phyloP scores from a whole-genome alignment of 1,284 basidiomycete genomes.

The Boletus hoseneyae region DNA sequence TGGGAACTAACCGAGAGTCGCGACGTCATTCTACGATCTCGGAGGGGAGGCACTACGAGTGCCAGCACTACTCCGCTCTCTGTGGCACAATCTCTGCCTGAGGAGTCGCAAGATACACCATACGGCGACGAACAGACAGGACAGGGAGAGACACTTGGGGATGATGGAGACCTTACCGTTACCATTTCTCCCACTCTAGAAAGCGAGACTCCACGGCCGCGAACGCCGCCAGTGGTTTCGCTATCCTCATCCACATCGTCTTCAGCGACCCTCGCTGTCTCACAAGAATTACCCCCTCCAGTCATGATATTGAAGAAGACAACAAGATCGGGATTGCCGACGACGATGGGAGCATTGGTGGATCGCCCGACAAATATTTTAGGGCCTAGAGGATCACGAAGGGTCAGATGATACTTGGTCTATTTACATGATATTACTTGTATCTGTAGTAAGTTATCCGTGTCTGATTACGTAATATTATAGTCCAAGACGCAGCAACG shows the following conservation, averaged over 20 bases:
- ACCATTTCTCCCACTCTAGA: constrained; percentile 12
- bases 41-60: constrained; percentile 38
- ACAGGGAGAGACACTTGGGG: constrained; percentile 13
- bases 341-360: constrained; percentile 27
- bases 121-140: constrained; percentile 16
- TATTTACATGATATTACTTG: not conserved
- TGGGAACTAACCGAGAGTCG: constrained; percentile 68
- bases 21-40: constrained; percentile 51
- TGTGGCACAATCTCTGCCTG: constrained; percentile 32
- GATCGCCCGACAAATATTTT: constrained; percentile 39
- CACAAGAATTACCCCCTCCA: constrained; percentile 18
- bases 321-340: constrained; percentile 23
- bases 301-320: constrained; percentile 28
- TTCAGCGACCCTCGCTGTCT: constrained; percentile 26
- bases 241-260: constrained; percentile 41
- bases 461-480: constrained; percentile 20
- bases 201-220: constrained; percentile 11
- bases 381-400: constrained; percentile 35
- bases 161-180: constrained; percentile 21
- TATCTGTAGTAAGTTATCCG: too few species aligned
- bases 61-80: constrained; percentile 19
- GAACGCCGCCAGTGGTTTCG: constrained; percentile 28
- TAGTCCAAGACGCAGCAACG: constrained; percentile 3
- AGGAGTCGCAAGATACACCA: constrained; percentile 21
- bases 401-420: constrained; percentile 19